Conservation (phyloP, 225 moss, liverwort and hornwort genomes). For the Bryum argenteum region DNA sequence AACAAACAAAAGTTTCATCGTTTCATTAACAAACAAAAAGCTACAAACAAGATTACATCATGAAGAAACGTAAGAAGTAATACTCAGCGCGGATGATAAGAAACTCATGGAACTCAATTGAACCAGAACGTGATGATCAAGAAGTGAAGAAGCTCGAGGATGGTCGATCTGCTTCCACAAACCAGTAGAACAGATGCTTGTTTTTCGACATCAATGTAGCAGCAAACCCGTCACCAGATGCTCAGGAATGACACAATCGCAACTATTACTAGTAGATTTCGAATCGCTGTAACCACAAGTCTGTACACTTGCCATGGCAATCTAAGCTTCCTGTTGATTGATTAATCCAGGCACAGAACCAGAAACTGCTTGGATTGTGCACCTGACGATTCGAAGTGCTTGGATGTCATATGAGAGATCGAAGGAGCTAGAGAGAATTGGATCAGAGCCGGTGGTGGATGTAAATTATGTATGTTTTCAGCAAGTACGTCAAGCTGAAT, state of each 20-base stretch:
- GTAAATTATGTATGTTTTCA: no score
- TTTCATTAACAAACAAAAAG: neutral
- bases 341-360: no score
- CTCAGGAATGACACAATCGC: slow-evolving; percentile 39
- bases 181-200: slow-evolving; percentile 59
- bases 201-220: slow-evolving; percentile 41
- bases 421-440: no score
- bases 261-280: neutral
- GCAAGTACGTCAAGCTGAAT: no score
- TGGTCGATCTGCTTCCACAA: slow-evolving; percentile 63
- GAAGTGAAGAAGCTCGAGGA: slow-evolving; percentile 26
- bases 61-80: no score
- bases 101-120: slow-evolving; percentile 42
- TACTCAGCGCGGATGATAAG: neutral
- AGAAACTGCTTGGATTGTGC: no score
- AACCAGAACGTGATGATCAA: slow-evolving; percentile 56
- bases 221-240: slow-evolving; percentile 47
- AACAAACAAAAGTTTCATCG: slow-evolving; percentile 3
- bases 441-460: no score
- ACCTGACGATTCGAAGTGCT: no score
- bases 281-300: no score
- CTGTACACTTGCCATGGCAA: no score
- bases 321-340: no score
- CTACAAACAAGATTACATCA: neutral
- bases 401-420: no score